Evolutionary conservation across 164 flowering plant species (phyloP).

Genomic region (Annona squamosa): DNA sequence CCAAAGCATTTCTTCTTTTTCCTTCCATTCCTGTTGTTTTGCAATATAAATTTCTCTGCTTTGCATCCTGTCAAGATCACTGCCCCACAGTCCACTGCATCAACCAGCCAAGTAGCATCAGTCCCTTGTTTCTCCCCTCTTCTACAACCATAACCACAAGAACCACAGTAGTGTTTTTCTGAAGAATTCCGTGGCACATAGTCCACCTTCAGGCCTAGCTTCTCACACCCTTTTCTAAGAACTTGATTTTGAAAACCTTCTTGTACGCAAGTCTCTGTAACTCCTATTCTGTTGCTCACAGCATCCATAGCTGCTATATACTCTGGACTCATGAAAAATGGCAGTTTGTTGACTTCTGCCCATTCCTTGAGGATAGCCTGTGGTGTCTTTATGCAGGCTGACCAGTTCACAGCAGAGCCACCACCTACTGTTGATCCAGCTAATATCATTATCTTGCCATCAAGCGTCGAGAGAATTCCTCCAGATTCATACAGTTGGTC

Average conservation of each 20-base stretch:
- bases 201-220: conserved; percentile 48
- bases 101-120: conserved; percentile 67
- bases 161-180: conserved; percentile 57
- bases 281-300: conserved; percentile 53
- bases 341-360: conserved; percentile 31
- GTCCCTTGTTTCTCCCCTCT: conserved; percentile 66
- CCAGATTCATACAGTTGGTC: conserved; percentile 51
- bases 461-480: conserved; percentile 30
- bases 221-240: conserved; percentile 56
- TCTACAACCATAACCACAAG: conserved; percentile 56
- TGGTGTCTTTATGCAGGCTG: conserved; percentile 62
- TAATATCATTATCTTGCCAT: conserved; percentile 29
- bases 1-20: conserved; percentile 47
- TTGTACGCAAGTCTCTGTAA: conserved; percentile 37
- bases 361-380: conserved; percentile 42
- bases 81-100: conserved; percentile 58
- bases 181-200: conserved; percentile 53
- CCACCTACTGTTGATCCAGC: conserved; percentile 79
- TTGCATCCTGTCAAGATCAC: conserved; percentile 63
- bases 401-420: conserved; percentile 72
- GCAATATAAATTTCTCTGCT: conserved; percentile 56
- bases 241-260: conserved; percentile 68
- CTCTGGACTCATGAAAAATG: conserved; percentile 31
- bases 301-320: conserved; percentile 57
- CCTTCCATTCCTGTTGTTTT: conserved; percentile 20